These are phyloP conservation scores for Vigna angularis DNA, from an alignment of 306 rosid species.

Conservation along the genomic window DNA sequence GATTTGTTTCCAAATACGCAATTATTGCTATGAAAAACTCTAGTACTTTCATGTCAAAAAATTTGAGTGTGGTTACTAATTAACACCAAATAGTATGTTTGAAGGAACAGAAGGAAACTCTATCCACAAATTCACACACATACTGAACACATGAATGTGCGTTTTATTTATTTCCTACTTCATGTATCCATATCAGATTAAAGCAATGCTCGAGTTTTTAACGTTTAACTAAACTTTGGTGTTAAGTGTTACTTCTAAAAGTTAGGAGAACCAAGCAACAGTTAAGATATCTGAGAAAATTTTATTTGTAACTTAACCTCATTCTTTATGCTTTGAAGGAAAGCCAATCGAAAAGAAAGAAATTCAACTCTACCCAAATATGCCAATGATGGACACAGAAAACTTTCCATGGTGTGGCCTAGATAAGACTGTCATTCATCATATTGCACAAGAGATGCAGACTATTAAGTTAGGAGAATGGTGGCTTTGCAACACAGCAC, in stretches of 20 bases:
- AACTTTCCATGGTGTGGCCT: constrained; percentile 24
- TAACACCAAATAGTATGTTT: neutral
- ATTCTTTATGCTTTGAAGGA: constrained; percentile 24
- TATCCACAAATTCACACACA: neutral
- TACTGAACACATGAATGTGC: neutral
- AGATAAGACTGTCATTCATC: neutral
- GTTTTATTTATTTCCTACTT: neutral
- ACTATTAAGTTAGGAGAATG: constrained; percentile 26
- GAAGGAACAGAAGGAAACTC: neutral
- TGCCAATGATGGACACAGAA: constrained; percentile 22
- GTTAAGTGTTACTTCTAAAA: neutral
- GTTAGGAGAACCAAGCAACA: neutral
- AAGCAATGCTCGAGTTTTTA: neutral
- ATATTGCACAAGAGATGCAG: constrained; percentile 13
- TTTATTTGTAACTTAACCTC: neutral
- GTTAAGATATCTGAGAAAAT: neutral
- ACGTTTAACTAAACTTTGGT: neutral
- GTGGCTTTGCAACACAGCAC: constrained; percentile 43
- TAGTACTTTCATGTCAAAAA: neutral
- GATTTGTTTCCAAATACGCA: no score
- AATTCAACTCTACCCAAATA: constrained; percentile 29
- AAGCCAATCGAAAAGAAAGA: constrained; percentile 8
- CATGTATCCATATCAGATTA: neutral
- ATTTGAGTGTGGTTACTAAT: no score
- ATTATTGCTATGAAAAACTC: neutral